Percentiles rank a stretch among this genome's conserved stretches.
These are phyloP conservation scores for Colletotrichum karsti DNA, from an alignment of 2,329 filamentous ascomycete genomes.

Conservation along the genomic window DNA sequence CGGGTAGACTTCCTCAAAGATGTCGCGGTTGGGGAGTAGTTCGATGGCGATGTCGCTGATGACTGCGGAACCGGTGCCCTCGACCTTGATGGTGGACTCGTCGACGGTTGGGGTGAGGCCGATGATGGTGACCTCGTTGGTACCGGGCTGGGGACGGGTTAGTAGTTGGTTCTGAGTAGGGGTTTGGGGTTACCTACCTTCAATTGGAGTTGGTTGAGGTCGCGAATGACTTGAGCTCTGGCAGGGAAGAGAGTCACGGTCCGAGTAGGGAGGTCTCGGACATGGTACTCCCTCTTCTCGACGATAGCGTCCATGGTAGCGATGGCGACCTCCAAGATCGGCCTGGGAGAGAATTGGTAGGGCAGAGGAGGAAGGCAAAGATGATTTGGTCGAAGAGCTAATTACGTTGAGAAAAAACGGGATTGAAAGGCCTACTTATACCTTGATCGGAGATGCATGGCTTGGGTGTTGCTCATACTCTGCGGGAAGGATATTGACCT, in stretches of 20 bases:
- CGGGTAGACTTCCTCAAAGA: constrained; percentile 63
- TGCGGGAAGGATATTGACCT: neutral
- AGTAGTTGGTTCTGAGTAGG: constrained; percentile 60
- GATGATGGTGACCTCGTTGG: constrained; percentile 65
- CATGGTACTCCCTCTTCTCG: constrained; percentile 58
- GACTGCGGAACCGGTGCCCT: constrained; percentile 62
- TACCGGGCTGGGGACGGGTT: constrained; percentile 61
- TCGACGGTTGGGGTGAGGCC: constrained; percentile 65
- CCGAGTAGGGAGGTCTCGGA: constrained; percentile 66
- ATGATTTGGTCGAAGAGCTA: too few species aligned
- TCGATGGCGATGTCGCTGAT: constrained; percentile 72
- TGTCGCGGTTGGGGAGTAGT: constrained; percentile 61
- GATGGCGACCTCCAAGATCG: too few species aligned
- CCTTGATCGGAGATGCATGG: neutral
- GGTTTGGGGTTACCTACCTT: constrained; percentile 40
- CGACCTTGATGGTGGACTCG: constrained; percentile 68
- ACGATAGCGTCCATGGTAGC: constrained; percentile 44
- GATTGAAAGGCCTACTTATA: neutral
- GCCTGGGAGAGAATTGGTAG: too few species aligned
- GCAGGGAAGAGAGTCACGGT: constrained; percentile 71
- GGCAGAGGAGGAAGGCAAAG: too few species aligned
- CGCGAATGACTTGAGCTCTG: constrained; percentile 67
- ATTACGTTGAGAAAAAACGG: neutral
- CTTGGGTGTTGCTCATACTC: neutral
- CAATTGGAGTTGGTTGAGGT: constrained; percentile 63